These are phyloP conservation scores for Solanum arcanum DNA, from an alignment of 257 asterid genomes.

Conservation along the genomic window DNA sequence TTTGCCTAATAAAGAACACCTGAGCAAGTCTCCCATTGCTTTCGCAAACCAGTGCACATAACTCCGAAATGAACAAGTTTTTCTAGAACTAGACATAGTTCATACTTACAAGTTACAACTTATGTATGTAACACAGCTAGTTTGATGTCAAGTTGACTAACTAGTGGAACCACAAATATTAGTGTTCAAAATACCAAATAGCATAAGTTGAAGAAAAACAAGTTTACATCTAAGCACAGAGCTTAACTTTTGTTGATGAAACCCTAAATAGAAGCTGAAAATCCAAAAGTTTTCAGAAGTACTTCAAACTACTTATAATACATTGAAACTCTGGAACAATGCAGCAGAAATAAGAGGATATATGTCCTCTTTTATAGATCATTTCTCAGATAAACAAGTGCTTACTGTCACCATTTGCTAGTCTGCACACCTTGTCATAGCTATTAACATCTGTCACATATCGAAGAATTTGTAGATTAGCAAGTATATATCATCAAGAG, in stretches of 20 bases:
- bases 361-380: background rate
- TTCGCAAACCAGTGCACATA: background rate
- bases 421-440: constrained; percentile 57
- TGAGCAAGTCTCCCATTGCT: background rate
- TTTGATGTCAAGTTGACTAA: background rate
- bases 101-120: background rate
- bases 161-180: background rate
- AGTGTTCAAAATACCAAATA: background rate
- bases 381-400: constrained; percentile 46
- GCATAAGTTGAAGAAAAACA: background rate
- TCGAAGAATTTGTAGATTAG: background rate
- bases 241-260: background rate
- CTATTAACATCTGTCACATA: constrained; percentile 33
- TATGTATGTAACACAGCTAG: background rate
- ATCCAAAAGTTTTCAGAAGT: background rate
- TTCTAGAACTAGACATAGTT: background rate
- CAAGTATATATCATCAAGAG: background rate
- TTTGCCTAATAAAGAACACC: background rate
- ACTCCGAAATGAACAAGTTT: background rate
- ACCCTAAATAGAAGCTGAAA: background rate
- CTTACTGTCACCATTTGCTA: constrained; percentile 66
- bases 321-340: background rate
- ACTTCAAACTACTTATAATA: background rate
- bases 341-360: background rate
- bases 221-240: background rate